Percentiles rank a stretch among this genome's conserved stretches.
These are phyloP conservation scores for Psilocybe sp. DNA, from an alignment of 768 basidiomycete species.

Conservation along the genomic window DNA sequence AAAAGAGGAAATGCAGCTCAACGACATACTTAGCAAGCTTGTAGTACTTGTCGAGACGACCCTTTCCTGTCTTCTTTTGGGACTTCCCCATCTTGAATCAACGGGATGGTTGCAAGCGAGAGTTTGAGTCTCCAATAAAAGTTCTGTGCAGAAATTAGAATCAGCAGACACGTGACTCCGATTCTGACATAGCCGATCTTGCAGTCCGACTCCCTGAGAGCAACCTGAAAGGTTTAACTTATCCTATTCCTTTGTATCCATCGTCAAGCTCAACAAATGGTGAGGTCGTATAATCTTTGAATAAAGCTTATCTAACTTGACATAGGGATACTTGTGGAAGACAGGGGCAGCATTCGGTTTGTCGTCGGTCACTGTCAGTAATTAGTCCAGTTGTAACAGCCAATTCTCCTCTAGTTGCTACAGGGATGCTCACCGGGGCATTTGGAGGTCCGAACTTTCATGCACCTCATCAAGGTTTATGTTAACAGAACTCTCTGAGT, in stretches of 20 bases:
- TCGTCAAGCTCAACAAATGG: neutral
- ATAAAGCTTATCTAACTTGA: neutral
- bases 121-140: too few relatives aligned
- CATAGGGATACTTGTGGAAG: constrained; percentile 35
- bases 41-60: constrained; percentile 95
- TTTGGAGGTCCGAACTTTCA: constrained; percentile 47
- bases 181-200: too few relatives aligned
- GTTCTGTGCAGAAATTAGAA: too few relatives aligned
- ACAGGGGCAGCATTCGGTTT: constrained; percentile 40
- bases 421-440: constrained; percentile 60
- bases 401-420: constrained; percentile 24
- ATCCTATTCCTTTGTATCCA: neutral
- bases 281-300: neutral
- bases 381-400: neutral
- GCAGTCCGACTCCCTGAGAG: too few relatives aligned
- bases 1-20: constrained; percentile 2
- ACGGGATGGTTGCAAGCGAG: neutral
- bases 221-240: too few relatives aligned
- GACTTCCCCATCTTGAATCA: constrained; percentile 58
- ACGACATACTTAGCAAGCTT: constrained; percentile 81
- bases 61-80: constrained; percentile 97
- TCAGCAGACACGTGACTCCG: too few relatives aligned
- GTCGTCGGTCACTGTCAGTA: neutral
- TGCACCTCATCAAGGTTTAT: neutral
- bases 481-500: constrained; percentile 1